These are phyloP conservation scores for Dimocarpus longan DNA, from an alignment of 345 rosid species.

Conservation along the genomic window DNA sequence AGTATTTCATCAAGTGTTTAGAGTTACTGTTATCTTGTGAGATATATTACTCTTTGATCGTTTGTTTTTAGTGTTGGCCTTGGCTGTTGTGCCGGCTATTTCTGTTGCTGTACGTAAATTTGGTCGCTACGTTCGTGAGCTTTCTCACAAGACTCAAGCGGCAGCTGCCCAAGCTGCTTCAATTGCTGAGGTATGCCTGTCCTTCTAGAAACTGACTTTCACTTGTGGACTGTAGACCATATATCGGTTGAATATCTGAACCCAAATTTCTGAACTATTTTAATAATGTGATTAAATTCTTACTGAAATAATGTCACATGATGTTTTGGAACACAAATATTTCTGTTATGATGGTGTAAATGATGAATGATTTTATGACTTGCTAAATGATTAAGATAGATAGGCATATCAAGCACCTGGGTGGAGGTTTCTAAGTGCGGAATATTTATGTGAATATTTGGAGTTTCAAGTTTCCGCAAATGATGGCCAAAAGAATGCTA, in stretches of 20 bases:
- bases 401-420: neutral
- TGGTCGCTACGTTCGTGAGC: slow-evolving; percentile 87
- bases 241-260: neutral
- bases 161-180: slow-evolving; percentile 97
- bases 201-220: neutral
- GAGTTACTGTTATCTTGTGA: slow-evolving; percentile 8
- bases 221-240: neutral
- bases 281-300: neutral
- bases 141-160: slow-evolving; percentile 90
- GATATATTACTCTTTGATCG: slow-evolving; percentile 9
- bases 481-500: neutral
- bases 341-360: neutral
- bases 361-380: neutral
- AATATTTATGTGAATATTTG: neutral
- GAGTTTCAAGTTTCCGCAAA: neutral
- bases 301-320: neutral
- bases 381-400: neutral
- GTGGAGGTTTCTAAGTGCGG: neutral
- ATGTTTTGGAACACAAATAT: neutral
- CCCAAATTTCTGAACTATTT: neutral
- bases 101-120: slow-evolving; percentile 70
- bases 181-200: slow-evolving; percentile 77
- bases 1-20: slow-evolving; percentile 14
- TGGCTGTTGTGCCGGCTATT: slow-evolving; percentile 78
- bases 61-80: slow-evolving; percentile 66